Conservation (phyloP, 2,329 filamentous ascomycete genomes). For the Lachnellula subtilissima region DNA sequence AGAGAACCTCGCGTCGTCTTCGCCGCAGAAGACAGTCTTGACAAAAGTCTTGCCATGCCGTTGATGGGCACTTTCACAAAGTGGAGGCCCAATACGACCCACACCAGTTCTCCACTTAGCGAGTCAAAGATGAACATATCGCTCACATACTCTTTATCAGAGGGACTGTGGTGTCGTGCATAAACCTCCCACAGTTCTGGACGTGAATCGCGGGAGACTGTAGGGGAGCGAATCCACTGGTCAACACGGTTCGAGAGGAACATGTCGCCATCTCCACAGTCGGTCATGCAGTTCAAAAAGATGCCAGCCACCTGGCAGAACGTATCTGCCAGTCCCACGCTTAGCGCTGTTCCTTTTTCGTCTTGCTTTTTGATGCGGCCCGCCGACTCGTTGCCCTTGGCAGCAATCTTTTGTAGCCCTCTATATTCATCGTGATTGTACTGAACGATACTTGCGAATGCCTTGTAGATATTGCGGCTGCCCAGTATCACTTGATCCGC, state of each 20-base stretch:
- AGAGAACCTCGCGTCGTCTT: not conserved
- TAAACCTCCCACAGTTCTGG: conserved; percentile 29
- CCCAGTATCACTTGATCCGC: conserved; percentile 7
- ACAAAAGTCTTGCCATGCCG: conserved; percentile 30
- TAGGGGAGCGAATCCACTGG: conserved; percentile 32
- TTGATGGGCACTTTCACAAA: conserved; percentile 29
- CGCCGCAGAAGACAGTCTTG: conserved; percentile 16
- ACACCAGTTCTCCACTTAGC: conserved; percentile 25
- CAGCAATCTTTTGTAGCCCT: conserved; percentile 5
- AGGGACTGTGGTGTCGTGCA: conserved; percentile 23
- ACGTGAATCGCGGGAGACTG: conserved; percentile 1
- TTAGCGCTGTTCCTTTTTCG: not conserved
- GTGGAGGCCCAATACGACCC: conserved; percentile 33
- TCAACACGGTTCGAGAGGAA: conserved; percentile 33
- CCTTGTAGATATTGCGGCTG: conserved; percentile 7
- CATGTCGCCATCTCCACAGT: conserved; percentile 25
- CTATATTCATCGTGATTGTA: conserved; percentile 6
- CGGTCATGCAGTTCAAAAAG: conserved; percentile 35
- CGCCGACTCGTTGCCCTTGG: not conserved
- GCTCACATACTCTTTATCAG: conserved; percentile 27
- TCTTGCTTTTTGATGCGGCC: conserved; percentile 1
- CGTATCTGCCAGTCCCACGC: conserved; percentile 24
- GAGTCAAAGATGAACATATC: conserved; percentile 36
- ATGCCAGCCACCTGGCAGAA: conserved; percentile 37
- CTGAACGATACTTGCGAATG: conserved; percentile 4